A percentile compares a stretch with the other conserved stretches of the same genome.
Evolutionary conservation across 2,329 filamentous ascomycete species (phyloP).

Genomic region (Penicillium sp.): DNA sequence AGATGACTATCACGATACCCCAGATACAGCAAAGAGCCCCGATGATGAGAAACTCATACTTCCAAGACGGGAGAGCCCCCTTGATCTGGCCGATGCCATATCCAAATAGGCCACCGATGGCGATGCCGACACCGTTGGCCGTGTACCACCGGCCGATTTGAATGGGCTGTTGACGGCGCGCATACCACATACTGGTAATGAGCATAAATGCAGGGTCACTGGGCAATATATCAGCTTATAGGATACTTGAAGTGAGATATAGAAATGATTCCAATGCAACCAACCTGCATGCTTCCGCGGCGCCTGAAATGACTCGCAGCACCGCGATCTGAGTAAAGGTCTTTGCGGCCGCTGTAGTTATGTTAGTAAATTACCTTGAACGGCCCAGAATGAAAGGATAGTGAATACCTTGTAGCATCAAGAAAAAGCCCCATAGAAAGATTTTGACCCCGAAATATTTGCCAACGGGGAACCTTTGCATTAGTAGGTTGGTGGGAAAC

Average conservation of each 20-base stretch:
- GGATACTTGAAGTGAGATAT: too few species aligned
- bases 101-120: neutral
- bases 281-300: neutral
- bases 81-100: neutral
- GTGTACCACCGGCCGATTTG: neutral
- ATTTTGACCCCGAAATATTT: neutral
- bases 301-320: neutral
- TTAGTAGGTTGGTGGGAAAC: neutral
- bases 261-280: neutral
- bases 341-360: neutral
- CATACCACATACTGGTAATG: neutral
- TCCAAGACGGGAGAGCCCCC: neutral
- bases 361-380: neutral
- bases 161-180: neutral
- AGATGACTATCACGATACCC: neutral
- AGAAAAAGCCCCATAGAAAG: neutral
- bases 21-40: neutral
- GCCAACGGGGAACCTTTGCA: neutral
- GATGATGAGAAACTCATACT: neutral
- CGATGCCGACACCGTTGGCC: neutral
- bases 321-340: neutral
- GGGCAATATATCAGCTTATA: neutral
- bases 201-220: neutral
- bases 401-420: neutral
- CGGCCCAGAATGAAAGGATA: neutral